phyloP scores from a whole-genome alignment of 2,329 filamentous ascomycete genomes.

The Karstenula rhodostoma region DNA sequence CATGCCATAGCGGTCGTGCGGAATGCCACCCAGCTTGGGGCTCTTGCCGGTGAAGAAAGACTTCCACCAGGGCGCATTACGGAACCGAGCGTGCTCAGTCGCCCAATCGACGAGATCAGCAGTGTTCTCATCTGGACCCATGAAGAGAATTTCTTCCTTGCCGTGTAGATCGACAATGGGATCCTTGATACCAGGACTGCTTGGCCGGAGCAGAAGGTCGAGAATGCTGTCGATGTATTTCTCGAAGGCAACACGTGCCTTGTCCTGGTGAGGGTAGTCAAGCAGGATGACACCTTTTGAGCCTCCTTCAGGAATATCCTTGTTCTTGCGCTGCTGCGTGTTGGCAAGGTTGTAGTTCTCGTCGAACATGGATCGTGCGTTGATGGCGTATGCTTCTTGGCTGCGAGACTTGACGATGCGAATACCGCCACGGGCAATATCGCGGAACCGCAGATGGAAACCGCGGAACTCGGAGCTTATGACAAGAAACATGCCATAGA shows the following conservation, averaged over 20 bases:
- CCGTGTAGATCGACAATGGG: conserved; percentile 95
- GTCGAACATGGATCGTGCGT: conserved; percentile 94
- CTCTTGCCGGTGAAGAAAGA: conserved; percentile 99
- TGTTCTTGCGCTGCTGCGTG: conserved; percentile 99
- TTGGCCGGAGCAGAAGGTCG: conserved; percentile 87
- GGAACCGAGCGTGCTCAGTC: conserved; percentile 87
- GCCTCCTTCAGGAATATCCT: conserved; percentile 97
- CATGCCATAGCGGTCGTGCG: conserved; percentile 97
- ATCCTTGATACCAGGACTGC: conserved; percentile 97
- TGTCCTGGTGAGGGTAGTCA: conserved; percentile 93
- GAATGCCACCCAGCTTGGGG: conserved; percentile 93
- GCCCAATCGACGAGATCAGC: conserved; percentile 98
- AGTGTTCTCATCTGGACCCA: conserved; percentile 99
- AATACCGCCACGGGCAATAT: conserved; percentile 96
- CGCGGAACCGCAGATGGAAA: conserved; percentile 96
- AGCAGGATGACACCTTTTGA: conserved; percentile 98
- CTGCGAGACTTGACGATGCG: conserved; percentile 98
- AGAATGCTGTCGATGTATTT: conserved; percentile 99
- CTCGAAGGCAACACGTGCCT: conserved; percentile 90
- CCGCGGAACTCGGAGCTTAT: conserved; percentile 96
- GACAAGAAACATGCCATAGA: conserved; percentile 98
- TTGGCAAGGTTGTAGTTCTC: conserved; percentile 99
- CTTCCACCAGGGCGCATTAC: conserved; percentile 98
- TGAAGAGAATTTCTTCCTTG: conserved; percentile 96
- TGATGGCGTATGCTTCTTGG: conserved; percentile 95